phyloP scores from a whole-genome alignment of 2,329 filamentous ascomycete species.

The Cladosporium phlei region DNA sequence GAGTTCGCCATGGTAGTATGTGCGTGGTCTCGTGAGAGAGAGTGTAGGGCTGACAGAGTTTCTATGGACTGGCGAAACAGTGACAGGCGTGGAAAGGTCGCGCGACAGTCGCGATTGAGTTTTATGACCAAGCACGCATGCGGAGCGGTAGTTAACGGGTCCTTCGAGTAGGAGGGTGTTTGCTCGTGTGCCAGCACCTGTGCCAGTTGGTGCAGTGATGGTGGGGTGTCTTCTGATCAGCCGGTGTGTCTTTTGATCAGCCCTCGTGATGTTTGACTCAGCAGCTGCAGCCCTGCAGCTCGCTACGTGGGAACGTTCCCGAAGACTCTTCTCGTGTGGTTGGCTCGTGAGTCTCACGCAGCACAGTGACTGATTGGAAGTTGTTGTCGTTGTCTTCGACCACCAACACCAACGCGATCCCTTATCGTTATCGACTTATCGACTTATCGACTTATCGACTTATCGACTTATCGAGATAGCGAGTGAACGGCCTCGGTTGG shows the following conservation, averaged over 20 bases:
- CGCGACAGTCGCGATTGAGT: background rate
- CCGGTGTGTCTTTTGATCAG: conserved; percentile 1
- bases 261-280: conserved; percentile 6
- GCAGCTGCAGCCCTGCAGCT: background rate
- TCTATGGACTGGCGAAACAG: conserved; percentile 4
- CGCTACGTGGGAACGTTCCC: too few species aligned
- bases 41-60: background rate
- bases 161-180: conserved; percentile 1
- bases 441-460: too few species aligned
- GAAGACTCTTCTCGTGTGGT: background rate
- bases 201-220: conserved; percentile 2
- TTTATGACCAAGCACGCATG: conserved; percentile 3
- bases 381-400: background rate
- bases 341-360: background rate
- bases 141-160: conserved; percentile 4
- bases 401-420: background rate
- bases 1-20: conserved; percentile 16
- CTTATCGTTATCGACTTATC: too few species aligned
- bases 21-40: conserved; percentile 6
- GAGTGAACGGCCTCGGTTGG: too few species aligned
- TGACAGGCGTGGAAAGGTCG: background rate
- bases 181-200: background rate
- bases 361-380: too few species aligned
- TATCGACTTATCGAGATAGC: too few species aligned
- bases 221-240: conserved; percentile 7